These are phyloP conservation scores for Clonostachys byssicola DNA, from an alignment of 2,329 filamentous ascomycete genomes.

Conservation along the genomic window DNA sequence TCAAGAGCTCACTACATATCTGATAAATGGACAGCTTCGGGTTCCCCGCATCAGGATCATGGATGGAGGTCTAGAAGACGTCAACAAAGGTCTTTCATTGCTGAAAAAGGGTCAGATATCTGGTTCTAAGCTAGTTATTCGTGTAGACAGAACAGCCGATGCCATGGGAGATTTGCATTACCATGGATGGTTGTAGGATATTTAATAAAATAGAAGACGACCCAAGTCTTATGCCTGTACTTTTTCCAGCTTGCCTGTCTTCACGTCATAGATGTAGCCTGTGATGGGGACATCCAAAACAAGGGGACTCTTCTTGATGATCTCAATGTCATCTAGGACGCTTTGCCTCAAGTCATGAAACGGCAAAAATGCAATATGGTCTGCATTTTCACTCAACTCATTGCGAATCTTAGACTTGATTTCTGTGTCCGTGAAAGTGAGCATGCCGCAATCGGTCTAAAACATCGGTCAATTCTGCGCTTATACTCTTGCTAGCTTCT, in stretches of 20 bases:
- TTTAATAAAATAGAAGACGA: no score
- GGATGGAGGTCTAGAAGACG: no score
- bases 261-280: conserved; percentile 27
- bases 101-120: no score
- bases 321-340: conserved; percentile 61
- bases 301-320: conserved; percentile 54
- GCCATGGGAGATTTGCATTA: no score
- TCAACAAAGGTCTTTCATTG: no score
- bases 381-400: conserved; percentile 51
- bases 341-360: conserved; percentile 62
- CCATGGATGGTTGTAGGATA: no score
- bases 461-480: neutral
- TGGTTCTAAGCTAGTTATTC: no score
- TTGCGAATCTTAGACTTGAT: conserved; percentile 50
- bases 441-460: conserved; percentile 47
- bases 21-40: no score
- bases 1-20: no score
- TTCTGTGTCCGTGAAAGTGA: conserved; percentile 60
- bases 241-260: neutral
- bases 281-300: conserved; percentile 60
- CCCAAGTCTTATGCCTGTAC: no score
- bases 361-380: conserved; percentile 57
- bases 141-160: no score
- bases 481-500: neutral
- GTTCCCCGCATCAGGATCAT: no score